Evolutionary conservation across 768 basidiomycete genomes (phyloP), one percentile per base, ranked within the genome.

Genomic region (Kwoniella newhampshirensis): DNA sequence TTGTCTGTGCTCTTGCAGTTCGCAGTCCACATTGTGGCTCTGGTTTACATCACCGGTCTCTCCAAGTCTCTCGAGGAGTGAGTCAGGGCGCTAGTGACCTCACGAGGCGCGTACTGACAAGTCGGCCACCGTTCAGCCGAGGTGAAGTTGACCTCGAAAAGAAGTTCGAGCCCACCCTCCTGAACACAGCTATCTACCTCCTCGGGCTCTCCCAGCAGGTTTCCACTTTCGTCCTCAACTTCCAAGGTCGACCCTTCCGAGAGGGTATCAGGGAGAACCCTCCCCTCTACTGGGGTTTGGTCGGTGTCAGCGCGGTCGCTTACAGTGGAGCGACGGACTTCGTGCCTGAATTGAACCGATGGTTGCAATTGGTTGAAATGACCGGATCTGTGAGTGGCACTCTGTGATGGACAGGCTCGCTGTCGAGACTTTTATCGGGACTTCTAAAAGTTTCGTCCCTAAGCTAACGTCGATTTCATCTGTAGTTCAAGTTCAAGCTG

Each of bases 341-440:
- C 65, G 80, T 96, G 73, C 96, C 96, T 1, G 96, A 99, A 78
- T 71, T 96, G 58, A 98, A 94, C 73, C 81, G 89, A 25, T 98
- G 96, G 94, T 81, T 99, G 43, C 96, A 98, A 76, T 87, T 98
- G 40, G 91, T 96, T 23, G 90, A 88, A 75, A 93, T 99, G 94
- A 77, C 85, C 42, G 68, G 69, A 8, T 63, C 79, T 28, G 93
- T 96, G 68, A 60, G 91, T 84, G 48, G 37, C 18, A 39, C 18
- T 18, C 32, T 17, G 23, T 27, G 2, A 7, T 8, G 12, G 30
- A 2, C 9, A 50, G 9, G 47, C 8, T 35, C 40, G 17, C 21
- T 41, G 17, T n/a, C 21, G 5, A 21, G 17, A 41, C 17, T 5
- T 41, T n/a, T 5, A 37, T 37, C 35, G 35, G 35, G 20, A 8